A percentile compares a stretch with the other conserved stretches of the same genome.
Conservation (phyloP, 208 protist species). For the Acanthamoeba royreba region DNA sequence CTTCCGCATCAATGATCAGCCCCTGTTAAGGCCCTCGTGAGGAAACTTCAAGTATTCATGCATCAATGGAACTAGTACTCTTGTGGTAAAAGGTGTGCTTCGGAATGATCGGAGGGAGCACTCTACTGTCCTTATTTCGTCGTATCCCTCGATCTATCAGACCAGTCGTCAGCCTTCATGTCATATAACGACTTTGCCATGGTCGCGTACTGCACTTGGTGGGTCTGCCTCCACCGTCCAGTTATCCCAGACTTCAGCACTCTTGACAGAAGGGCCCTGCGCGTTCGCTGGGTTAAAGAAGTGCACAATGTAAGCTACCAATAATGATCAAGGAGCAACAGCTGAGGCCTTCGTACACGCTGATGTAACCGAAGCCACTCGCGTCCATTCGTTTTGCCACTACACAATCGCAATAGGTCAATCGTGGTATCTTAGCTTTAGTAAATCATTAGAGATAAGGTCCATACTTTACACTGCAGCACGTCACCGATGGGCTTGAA, state of each 20-base stretch:
- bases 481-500: not conserved
- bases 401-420: not conserved
- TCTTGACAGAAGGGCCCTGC: too few relatives aligned
- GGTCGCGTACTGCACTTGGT: not conserved
- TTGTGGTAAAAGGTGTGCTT: not conserved
- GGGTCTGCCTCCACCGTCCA: not conserved
- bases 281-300: too few relatives aligned
- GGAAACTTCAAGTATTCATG: not conserved
- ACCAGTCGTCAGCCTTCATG: not conserved
- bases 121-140: not conserved
- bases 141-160: not conserved
- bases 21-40: not conserved
- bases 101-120: not conserved
- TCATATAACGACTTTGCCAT: too few relatives aligned
- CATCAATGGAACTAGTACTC: not conserved
- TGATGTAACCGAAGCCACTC: not conserved
- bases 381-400: constrained; percentile 1
- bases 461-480: not conserved
- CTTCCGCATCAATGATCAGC: not conserved
- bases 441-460: not conserved
- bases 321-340: not conserved
- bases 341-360: not conserved
- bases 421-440: not conserved
- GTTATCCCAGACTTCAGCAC: not conserved
- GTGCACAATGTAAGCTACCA: too few relatives aligned